Conservation (phyloP, 2,329 filamentous ascomycete genomes). For the Byssoonygena ceratinophila region DNA sequence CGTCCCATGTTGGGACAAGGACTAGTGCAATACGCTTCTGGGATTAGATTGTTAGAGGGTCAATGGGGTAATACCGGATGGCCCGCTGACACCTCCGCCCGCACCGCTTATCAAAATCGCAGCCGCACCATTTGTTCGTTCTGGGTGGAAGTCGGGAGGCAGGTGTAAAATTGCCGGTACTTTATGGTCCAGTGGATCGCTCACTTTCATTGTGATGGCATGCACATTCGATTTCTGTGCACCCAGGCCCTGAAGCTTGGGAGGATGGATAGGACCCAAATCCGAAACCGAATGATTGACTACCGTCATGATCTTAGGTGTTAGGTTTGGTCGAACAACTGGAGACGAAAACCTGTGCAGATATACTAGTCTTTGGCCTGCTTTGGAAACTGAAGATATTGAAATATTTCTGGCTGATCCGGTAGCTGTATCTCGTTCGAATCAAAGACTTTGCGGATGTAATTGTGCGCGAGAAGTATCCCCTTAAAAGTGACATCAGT, state of each 20-base stretch:
- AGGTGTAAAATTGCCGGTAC: slow-evolving; percentile 26
- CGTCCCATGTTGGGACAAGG: too few species aligned
- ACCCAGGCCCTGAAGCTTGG: slow-evolving; percentile 10
- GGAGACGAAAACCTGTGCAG: not conserved
- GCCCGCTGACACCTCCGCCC: slow-evolving; percentile 33
- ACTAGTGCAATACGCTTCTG: too few species aligned
- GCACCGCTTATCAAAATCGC: slow-evolving; percentile 28
- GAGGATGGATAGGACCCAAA: slow-evolving; percentile 16
- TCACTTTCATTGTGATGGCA: slow-evolving; percentile 16
- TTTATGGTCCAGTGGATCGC: slow-evolving; percentile 20
- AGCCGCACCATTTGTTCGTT: slow-evolving; percentile 16
- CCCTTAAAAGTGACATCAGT: not conserved
- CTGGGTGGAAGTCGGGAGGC: slow-evolving; percentile 21
- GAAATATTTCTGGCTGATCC: not conserved
- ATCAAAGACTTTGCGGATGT: not conserved
- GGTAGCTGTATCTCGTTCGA: not conserved
- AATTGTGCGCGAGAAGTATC: not conserved
- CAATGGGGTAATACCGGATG: slow-evolving; percentile 32
- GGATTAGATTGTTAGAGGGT: too few species aligned
- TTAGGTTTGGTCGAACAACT: not conserved
- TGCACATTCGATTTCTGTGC: slow-evolving; percentile 14
- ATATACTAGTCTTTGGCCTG: not conserved
- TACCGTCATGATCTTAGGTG: not conserved
- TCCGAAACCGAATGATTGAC: slow-evolving; percentile 5
- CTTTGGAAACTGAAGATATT: not conserved